phyloP scores from a whole-genome alignment of 1,139 yeast species.

The Yamadazyma friedrichii region DNA sequence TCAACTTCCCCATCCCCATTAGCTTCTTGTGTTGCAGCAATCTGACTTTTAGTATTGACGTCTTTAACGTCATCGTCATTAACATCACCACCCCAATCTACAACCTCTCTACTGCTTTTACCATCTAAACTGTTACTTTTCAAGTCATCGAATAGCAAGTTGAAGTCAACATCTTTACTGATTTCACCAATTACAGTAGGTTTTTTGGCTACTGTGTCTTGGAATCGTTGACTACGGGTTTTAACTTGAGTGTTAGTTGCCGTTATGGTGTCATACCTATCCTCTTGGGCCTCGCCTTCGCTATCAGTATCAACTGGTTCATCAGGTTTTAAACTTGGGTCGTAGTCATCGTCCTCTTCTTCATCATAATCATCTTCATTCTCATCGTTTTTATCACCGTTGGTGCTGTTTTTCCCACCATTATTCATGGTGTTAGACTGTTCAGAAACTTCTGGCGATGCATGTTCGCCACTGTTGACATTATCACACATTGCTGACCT shows the following conservation, averaged over 20 bases:
- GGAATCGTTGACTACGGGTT: constrained; percentile 36
- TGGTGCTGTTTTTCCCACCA: background rate
- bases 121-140: constrained; percentile 15
- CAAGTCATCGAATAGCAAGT: constrained; percentile 33
- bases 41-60: too few relatives aligned
- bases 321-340: constrained; percentile 39
- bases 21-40: constrained; percentile 23
- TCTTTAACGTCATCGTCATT: constrained; percentile 17
- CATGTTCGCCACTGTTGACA: too few relatives aligned
- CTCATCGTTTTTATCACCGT: background rate
- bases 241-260: constrained; percentile 33
- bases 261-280: constrained; percentile 31
- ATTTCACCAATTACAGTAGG: constrained; percentile 30
- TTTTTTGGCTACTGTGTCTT: constrained; percentile 15
- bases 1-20: constrained; percentile 2
- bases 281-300: constrained; percentile 22
- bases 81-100: background rate
- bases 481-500: too few relatives aligned
- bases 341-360: constrained; percentile 66
- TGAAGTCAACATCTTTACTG: constrained; percentile 31
- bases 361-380: constrained; percentile 37
- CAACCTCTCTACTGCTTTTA: constrained; percentile 3
- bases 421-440: too few relatives aligned
- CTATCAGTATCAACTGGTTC: constrained; percentile 24
- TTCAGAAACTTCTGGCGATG: too few relatives aligned